These are phyloP conservation scores for Macrophomina pseudophaseolina DNA, from an alignment of 2,329 filamentous ascomycete species.

Conservation along the genomic window DNA sequence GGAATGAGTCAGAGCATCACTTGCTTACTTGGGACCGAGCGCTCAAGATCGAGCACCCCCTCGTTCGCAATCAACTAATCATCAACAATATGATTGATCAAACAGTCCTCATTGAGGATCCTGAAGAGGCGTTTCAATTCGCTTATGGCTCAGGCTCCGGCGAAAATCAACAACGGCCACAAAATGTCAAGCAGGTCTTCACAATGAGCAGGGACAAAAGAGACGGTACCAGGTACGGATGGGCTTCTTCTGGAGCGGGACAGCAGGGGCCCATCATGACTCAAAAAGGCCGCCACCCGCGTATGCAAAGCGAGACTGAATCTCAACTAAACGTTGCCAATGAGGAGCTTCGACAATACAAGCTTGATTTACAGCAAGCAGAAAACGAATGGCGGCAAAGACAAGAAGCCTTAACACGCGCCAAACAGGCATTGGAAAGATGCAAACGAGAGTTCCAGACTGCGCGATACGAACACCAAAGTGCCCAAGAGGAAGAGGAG, in stretches of 20 bases:
- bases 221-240: conserved; percentile 63
- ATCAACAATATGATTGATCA: conserved; percentile 86
- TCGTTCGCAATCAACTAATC: conserved; percentile 80
- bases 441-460: conserved; percentile 54
- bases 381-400: conserved; percentile 41
- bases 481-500: conserved; percentile 65
- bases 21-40: conserved; percentile 81
- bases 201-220: conserved; percentile 63
- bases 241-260: conserved; percentile 46
- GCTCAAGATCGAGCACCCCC: conserved; percentile 60
- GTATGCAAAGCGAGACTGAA: conserved; percentile 81
- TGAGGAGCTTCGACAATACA: conserved; percentile 6
- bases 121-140: conserved; percentile 68
- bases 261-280: conserved; percentile 28
- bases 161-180: conserved; percentile 51
- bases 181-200: conserved; percentile 76
- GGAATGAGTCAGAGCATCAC: conserved; percentile 73
- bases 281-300: conserved; percentile 47
- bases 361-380: conserved; percentile 53
- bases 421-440: conserved; percentile 54
- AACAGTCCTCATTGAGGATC: conserved; percentile 73
- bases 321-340: conserved; percentile 60
- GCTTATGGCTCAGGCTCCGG: conserved; percentile 62
- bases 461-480: conserved; percentile 63
- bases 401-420: conserved; percentile 53